Percentiles rank a stretch among this genome's conserved stretches.
Evolutionary conservation across 805 yeast genomes (phyloP).

Genomic region (Groenewaldozyma salmanticensis): DNA sequence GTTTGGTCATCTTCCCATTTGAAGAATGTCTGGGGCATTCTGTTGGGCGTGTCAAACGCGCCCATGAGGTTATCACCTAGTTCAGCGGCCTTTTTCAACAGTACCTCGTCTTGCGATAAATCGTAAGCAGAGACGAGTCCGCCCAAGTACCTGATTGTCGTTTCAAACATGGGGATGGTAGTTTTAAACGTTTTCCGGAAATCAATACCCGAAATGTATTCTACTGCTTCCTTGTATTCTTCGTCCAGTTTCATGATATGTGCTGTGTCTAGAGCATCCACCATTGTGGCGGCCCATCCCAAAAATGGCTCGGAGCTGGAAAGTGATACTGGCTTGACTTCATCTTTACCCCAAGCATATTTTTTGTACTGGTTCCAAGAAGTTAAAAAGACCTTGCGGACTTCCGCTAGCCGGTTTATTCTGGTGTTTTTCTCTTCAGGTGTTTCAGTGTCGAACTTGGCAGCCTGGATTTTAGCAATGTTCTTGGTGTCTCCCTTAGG

Average conservation of each 20-base stretch:
- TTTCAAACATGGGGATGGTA: slow-evolving; percentile 42
- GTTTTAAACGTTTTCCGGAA: slow-evolving; percentile 32
- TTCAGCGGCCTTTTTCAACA: slow-evolving; percentile 34
- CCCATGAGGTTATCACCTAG: slow-evolving; percentile 42
- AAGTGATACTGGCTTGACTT: slow-evolving; percentile 32
- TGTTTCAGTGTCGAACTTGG: slow-evolving; percentile 17
- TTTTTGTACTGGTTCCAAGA: slow-evolving; percentile 38
- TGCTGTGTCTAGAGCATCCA: slow-evolving; percentile 46
- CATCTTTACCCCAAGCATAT: slow-evolving; percentile 39
- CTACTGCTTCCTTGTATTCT: slow-evolving; percentile 33
- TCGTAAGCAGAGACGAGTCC: slow-evolving; percentile 47
- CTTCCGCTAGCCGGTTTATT: slow-evolving; percentile 22
- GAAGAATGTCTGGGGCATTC: slow-evolving; percentile 40
- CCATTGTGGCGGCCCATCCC: slow-evolving; percentile 44
- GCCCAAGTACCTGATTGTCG: slow-evolving; percentile 43
- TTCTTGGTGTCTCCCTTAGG: slow-evolving; percentile 3
- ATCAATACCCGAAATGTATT: slow-evolving; percentile 30
- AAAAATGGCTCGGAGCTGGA: slow-evolving; percentile 31
- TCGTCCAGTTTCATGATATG: slow-evolving; percentile 35
- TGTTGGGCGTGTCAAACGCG: slow-evolving; percentile 51
- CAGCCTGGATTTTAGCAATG: slow-evolving; percentile 16
- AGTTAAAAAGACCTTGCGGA: slow-evolving; percentile 30
- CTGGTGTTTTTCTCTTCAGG: slow-evolving; percentile 14
- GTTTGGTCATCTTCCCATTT: slow-evolving; percentile 28
- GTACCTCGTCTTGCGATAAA: slow-evolving; percentile 31